Evolutionary conservation across 352 stramenopile species (phyloP).

Genomic region (Phytopythium oedochilum): DNA sequence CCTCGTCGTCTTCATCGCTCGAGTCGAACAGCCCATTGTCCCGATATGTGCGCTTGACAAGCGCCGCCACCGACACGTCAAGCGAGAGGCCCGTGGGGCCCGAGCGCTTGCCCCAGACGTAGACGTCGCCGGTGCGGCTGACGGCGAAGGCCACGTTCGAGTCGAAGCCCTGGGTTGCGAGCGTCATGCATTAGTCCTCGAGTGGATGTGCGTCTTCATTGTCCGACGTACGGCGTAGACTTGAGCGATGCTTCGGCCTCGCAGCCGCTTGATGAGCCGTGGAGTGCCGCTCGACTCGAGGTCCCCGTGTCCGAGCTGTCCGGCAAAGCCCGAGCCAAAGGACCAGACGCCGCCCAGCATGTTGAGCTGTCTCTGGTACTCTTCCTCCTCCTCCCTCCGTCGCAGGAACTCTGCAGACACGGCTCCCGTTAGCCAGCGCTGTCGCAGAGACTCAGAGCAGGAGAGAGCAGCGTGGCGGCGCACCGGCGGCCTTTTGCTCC

Average conservation of each 20-base stretch:
- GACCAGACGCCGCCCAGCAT: constrained; percentile 82
- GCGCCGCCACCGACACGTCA: constrained; percentile 19
- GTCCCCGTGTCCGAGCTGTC: constrained; percentile 71
- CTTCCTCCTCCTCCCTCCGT: constrained; percentile 52
- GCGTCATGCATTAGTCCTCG: too few species aligned
- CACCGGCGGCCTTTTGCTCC: constrained; percentile 54
- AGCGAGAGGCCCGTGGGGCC: constrained; percentile 50
- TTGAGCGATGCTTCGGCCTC: constrained; percentile 58
- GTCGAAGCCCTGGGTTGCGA: constrained; percentile 58
- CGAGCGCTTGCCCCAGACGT: constrained; percentile 69
- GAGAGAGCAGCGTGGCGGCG: too few species aligned
- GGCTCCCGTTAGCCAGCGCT: not conserved
- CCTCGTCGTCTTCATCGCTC: constrained; percentile 37
- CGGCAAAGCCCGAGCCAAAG: constrained; percentile 67
- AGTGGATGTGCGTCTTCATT: too few species aligned
- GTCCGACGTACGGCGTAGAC: constrained; percentile 68
- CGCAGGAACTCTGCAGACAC: constrained; percentile 39
- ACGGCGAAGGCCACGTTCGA: constrained; percentile 77
- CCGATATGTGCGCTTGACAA: constrained; percentile 37
- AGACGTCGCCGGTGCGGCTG: constrained; percentile 64
- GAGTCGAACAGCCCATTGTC: constrained; percentile 47
- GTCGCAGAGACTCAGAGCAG: too few species aligned
- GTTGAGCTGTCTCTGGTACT: constrained; percentile 68
- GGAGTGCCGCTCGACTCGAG: constrained; percentile 49
- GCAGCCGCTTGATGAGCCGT: constrained; percentile 63